Evolutionary conservation across 345 rosid genomes (phyloP).

Genomic region (Eucalyptus marginata): DNA sequence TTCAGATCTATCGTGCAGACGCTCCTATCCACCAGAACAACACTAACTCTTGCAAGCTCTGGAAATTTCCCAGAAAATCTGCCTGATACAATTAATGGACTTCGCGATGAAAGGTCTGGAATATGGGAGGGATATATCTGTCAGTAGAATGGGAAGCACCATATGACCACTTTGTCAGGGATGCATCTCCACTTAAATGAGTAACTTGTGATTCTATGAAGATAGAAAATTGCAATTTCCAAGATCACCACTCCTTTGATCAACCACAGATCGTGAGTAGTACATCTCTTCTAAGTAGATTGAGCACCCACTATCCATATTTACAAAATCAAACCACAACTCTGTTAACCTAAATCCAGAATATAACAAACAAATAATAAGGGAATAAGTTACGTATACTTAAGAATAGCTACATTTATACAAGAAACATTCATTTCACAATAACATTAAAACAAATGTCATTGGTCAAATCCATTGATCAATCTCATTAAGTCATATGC

Average conservation of each 20-base stretch:
- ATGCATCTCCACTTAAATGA: neutral
- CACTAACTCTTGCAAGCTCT: conserved; percentile 39
- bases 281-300: too few relatives aligned
- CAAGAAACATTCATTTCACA: too few relatives aligned
- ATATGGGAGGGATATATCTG: conserved; percentile 41
- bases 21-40: conserved; percentile 48
- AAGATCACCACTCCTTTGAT: neutral
- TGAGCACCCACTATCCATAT: too few relatives aligned
- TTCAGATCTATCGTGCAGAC: conserved; percentile 35
- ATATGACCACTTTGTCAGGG: neutral
- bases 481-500: too few relatives aligned
- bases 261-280: too few relatives aligned
- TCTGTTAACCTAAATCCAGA: too few relatives aligned
- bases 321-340: too few relatives aligned
- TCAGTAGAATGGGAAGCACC: neutral
- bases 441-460: too few relatives aligned
- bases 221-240: neutral
- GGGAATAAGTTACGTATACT: too few relatives aligned
- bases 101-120: conserved; percentile 58
- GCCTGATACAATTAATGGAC: conserved; percentile 57
- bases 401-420: too few relatives aligned
- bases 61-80: conserved; percentile 62
- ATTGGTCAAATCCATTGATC: too few relatives aligned
- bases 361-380: too few relatives aligned
- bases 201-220: neutral